A percentile compares a stretch with the other conserved stretches of the same genome.
These are phyloP conservation scores for Fusarium longipes DNA, from an alignment of 2,329 filamentous ascomycete species.

Conservation along the genomic window DNA sequence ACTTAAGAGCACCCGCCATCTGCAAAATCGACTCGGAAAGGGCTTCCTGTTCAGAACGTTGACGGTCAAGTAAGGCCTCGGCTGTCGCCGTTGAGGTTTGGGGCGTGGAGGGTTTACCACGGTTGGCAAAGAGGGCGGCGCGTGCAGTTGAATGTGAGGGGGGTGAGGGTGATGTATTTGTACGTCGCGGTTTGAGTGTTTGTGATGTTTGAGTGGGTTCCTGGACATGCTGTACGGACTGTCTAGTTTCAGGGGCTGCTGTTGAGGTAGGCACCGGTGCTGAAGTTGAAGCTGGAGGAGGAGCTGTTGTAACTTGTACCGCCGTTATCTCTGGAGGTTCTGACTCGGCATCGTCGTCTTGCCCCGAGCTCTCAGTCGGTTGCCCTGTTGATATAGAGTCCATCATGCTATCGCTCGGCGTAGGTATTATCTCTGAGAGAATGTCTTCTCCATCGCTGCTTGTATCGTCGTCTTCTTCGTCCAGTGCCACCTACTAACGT, in stretches of 20 bases:
- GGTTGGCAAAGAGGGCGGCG: conserved; percentile 58
- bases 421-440: conserved; percentile 64
- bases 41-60: conserved; percentile 84
- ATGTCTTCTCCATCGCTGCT: conserved; percentile 68
- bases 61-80: conserved; percentile 79
- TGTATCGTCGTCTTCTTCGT: conserved; percentile 53
- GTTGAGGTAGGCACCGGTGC: conserved; percentile 18
- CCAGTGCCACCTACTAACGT: conserved; percentile 48
- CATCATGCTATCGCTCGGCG: conserved; percentile 62
- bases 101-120: conserved; percentile 51
- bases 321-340: conserved; percentile 58
- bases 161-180: conserved; percentile 33
- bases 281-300: conserved; percentile 18
- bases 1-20: conserved; percentile 82
- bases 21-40: conserved; percentile 84
- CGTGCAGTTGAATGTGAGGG: conserved; percentile 53
- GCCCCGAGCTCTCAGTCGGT: conserved; percentile 29
- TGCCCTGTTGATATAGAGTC: conserved; percentile 53
- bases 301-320: conserved; percentile 14
- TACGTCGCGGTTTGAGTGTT: conserved; percentile 51
- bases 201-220: conserved; percentile 51
- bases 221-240: conserved; percentile 15
- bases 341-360: conserved; percentile 53
- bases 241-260: conserved; percentile 24
- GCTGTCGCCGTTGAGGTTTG: conserved; percentile 63